A percentile compares a stretch with the other conserved stretches of the same genome.
Evolutionary conservation across 176 grass and related monocot species (phyloP).

Genomic region (Elaeis guineensis): DNA sequence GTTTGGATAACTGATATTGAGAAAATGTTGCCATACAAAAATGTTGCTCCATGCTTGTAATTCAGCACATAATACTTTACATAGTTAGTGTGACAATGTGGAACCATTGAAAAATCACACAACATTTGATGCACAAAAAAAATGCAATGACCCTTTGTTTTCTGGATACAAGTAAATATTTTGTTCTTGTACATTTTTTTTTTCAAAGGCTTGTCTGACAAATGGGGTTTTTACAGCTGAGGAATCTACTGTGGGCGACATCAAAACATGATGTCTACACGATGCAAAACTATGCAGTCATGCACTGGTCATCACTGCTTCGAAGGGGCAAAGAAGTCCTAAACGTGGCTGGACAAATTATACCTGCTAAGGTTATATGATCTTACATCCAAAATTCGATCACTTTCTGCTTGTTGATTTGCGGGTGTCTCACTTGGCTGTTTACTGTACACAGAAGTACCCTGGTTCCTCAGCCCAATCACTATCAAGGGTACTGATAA

Average conservation of each 20-base stretch:
- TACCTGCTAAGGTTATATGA: conserved; percentile 24
- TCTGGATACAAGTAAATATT: neutral
- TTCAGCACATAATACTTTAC: no score
- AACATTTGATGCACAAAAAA: no score
- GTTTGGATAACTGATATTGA: no score
- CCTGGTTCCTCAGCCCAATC: conserved; percentile 37
- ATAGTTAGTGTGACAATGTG: no score
- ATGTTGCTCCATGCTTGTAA: no score
- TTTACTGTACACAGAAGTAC: conserved; percentile 29
- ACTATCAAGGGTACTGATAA: conserved; percentile 79
- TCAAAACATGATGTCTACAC: conserved; percentile 96
- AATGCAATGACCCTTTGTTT: no score
- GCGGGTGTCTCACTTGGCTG: neutral
- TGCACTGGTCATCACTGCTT: conserved; percentile 75
- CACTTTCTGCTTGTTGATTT: no score
- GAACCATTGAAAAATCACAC: no score
- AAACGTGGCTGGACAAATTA: conserved; percentile 52
- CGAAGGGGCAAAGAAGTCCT: conserved; percentile 58
- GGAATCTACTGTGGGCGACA: conserved; percentile 88
- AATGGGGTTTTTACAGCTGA: conserved; percentile 36
- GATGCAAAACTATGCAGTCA: conserved; percentile 63
- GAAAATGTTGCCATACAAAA: no score
- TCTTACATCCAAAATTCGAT: neutral
- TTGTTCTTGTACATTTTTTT: neutral
- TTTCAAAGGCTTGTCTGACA: neutral